phyloP scores from a whole-genome alignment of 768 basidiomycete species.

The Mycena sanguinolenta region DNA sequence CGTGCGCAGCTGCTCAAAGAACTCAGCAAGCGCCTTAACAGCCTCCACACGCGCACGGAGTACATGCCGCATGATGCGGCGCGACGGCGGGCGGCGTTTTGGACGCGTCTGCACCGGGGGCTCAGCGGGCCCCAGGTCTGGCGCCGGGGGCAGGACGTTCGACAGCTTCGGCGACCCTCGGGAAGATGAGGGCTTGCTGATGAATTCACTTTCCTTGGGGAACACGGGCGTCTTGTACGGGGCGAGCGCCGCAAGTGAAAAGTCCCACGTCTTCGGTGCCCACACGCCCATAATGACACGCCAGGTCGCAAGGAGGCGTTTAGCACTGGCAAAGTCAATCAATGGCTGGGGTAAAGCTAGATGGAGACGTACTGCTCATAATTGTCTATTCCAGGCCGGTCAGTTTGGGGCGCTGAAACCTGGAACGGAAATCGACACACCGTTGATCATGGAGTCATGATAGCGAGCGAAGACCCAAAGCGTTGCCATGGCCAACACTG shows the following conservation, averaged over 20 bases:
- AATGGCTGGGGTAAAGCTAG: conserved; percentile 13
- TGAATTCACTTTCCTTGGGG: conserved; percentile 81
- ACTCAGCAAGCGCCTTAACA: conserved; percentile 77
- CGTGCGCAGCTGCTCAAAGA: conserved; percentile 71
- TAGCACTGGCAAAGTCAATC: conserved; percentile 68
- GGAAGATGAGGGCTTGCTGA: conserved; percentile 59
- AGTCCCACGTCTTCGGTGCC: conserved; percentile 87
- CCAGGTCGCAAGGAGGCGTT: conserved; percentile 94
- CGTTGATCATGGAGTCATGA: conserved; percentile 89
- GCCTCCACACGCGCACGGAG: conserved; percentile 89
- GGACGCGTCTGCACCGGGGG: conserved; percentile 55
- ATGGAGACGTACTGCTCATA: conserved; percentile 69
- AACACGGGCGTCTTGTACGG: conserved; percentile 77
- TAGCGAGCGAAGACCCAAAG: conserved; percentile 88
- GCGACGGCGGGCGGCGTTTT: conserved; percentile 74
- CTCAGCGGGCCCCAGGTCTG: conserved; percentile 49
- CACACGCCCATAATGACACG: conserved; percentile 96
- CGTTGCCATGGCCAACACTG: conserved; percentile 73
- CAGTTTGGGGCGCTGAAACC: background rate
- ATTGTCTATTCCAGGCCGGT: conserved; percentile 63
- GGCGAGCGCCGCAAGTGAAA: conserved; percentile 79
- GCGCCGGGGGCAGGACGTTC: conserved; percentile 38
- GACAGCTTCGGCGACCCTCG: conserved; percentile 35
- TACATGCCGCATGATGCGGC: conserved; percentile 90
- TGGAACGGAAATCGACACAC: conserved; percentile 54